phyloP scores from a whole-genome alignment of 2,329 filamentous ascomycete species.

The Stachybotrys elegans region DNA sequence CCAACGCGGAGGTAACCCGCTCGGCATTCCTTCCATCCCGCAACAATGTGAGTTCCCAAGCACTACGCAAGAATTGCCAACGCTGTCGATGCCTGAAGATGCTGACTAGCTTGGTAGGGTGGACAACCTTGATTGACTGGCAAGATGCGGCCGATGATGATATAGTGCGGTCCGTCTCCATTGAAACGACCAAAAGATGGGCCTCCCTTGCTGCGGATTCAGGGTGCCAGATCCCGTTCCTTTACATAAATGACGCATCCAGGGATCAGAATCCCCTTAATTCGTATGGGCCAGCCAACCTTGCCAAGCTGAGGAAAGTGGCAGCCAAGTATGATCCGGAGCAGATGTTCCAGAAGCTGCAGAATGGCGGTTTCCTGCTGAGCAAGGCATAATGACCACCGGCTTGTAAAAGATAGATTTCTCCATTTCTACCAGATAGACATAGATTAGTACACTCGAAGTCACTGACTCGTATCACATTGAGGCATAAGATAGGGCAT shows the following conservation, averaged over 20 bases:
- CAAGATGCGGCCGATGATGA: constrained; percentile 9
- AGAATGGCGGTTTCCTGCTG: constrained; percentile 22
- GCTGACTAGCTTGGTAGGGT: constrained; percentile 8
- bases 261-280: constrained; percentile 23
- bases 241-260: constrained; percentile 38
- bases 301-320: constrained; percentile 19
- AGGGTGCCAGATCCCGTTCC: constrained; percentile 22
- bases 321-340: constrained; percentile 25
- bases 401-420: no score
- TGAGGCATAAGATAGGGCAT: no score
- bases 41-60: constrained; percentile 6
- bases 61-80: no score
- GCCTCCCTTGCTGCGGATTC: constrained; percentile 13
- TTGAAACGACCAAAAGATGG: constrained; percentile 3
- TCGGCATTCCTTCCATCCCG: constrained; percentile 24
- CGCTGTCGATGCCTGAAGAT: not conserved
- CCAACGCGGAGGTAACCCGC: constrained; percentile 29
- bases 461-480: no score
- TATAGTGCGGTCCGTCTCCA: constrained; percentile 2
- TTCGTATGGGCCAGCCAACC: constrained; percentile 30
- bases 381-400: constrained; percentile 16
- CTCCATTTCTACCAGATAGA: no score
- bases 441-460: no score
- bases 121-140: constrained; percentile 10
- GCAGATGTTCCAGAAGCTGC: constrained; percentile 26